These are phyloP conservation scores for Plasmodium gonderi DNA, from an alignment of 169 alveolate genomes.

Conservation along the genomic window DNA sequence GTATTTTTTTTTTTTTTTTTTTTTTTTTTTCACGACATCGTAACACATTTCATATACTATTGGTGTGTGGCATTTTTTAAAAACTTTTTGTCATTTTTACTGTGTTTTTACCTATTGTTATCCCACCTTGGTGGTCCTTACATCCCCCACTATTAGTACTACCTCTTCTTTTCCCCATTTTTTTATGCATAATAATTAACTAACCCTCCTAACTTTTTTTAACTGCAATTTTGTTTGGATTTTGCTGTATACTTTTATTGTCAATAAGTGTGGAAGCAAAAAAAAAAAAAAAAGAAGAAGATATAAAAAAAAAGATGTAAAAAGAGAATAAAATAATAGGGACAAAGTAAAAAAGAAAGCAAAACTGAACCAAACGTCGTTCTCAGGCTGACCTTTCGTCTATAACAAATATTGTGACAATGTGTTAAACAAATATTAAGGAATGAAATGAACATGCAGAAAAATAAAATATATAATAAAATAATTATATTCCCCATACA, in stretches of 20 bases:
- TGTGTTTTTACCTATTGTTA: not conserved
- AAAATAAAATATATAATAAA: not conserved
- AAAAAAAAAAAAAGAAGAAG: not conserved
- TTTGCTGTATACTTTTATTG: not conserved
- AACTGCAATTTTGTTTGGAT: not conserved
- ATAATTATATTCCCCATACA: not conserved
- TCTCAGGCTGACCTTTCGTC: not conserved
- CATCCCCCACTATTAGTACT: not conserved
- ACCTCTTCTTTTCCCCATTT: not conserved
- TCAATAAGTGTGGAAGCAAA: not conserved
- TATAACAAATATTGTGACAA: not conserved
- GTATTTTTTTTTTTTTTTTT: not conserved
- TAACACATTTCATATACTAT: not conserved
- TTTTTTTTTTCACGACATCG: constrained; percentile 6
- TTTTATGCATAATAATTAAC: not conserved
- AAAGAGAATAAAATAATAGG: not conserved
- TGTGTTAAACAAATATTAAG: not conserved
- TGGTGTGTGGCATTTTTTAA: not conserved
- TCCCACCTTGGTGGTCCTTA: not conserved
- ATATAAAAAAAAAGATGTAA: not conserved
- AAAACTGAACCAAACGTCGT: not conserved
- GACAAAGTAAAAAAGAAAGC: not conserved
- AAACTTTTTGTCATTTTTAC: not conserved
- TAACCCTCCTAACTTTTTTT: not conserved
- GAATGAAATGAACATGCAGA: not conserved